Conservation (phyloP, 768 basidiomycete genomes). For the Suillus americanus region DNA sequence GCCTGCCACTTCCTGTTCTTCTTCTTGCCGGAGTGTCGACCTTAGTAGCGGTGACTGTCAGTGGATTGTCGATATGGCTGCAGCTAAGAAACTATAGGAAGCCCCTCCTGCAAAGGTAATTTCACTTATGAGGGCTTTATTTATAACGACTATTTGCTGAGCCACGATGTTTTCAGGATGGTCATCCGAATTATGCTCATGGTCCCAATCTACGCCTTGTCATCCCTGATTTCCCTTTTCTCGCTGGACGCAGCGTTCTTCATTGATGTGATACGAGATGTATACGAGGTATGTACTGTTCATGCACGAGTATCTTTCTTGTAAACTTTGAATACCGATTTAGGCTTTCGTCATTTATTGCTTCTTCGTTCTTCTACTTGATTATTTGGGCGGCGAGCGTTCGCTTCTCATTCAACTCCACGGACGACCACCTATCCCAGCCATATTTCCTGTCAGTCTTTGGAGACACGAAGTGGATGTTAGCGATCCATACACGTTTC, state of each 20-base stretch:
- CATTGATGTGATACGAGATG: conserved; percentile 91
- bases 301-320: neutral
- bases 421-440: conserved; percentile 84
- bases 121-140: neutral
- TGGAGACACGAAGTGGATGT: conserved; percentile 86
- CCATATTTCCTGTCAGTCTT: conserved; percentile 84
- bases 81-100: conserved; percentile 88
- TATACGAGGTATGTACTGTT: conserved; percentile 78
- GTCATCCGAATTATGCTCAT: conserved; percentile 96
- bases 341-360: conserved; percentile 95
- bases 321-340: neutral
- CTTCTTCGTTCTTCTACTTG: conserved; percentile 81
- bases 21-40: conserved; percentile 62
- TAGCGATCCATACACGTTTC: conserved; percentile 92
- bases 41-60: conserved; percentile 68
- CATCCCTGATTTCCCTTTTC: conserved; percentile 90
- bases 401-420: conserved; percentile 90
- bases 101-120: conserved; percentile 73
- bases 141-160: neutral
- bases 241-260: conserved; percentile 95
- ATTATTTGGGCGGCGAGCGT: conserved; percentile 90
- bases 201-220: conserved; percentile 90
- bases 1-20: conserved; percentile 57
- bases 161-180: conserved; percentile 50
- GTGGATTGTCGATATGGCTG: conserved; percentile 70